Base-by-base conservation (phyloP, 129 eudicot species). In the Oenanthe sinensis region DNA sequence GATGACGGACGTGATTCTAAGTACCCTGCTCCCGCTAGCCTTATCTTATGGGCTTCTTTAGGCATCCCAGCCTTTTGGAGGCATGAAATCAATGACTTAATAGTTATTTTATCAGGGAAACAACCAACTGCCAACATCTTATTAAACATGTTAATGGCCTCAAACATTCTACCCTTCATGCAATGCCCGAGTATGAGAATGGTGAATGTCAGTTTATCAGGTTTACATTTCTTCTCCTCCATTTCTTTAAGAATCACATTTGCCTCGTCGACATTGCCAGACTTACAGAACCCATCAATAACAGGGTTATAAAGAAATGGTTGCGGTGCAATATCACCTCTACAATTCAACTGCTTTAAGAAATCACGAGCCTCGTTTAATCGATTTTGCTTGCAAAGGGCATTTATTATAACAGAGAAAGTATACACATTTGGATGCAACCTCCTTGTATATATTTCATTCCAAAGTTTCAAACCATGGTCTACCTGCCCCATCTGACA, bases 131-230 rank as follows among this genome's bases (percentile, higher is more conserved):
- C 50, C 33, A 83, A 43, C 98, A 95, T 91, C 85, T 87, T 95
- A 30, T 87, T 78, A 76, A 84, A 91, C 68, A 95, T 81, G 67
- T 76, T 74, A 72, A 95, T 87, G 71, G 97, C 98, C 78, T 95
- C 98, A 67, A 36, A 36, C 98, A 90, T 87, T 85, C 91, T 86
- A 79, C 98, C 98, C 87, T 95, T 95, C 96, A 90, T 84, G 81
- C 98, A 95, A 79, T 95, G 97, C 84, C 98, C 98, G 39, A 95
- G 82, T 74, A 95, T 92, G 73, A 95, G 94, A 73, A 95, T 91
- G 75, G 98, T 95, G 82, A 84, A 95, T 37, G 98, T 95, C 72
- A 87, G 36, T 82, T 87, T 95, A 84, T 95, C 98, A 71, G 79
- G 96, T 17, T 48, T 79, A 86, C 97, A 90, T 45, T 84, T 83